Conservation (phyloP, 768 basidiomycete genomes). For the Trametes villosa region DNA sequence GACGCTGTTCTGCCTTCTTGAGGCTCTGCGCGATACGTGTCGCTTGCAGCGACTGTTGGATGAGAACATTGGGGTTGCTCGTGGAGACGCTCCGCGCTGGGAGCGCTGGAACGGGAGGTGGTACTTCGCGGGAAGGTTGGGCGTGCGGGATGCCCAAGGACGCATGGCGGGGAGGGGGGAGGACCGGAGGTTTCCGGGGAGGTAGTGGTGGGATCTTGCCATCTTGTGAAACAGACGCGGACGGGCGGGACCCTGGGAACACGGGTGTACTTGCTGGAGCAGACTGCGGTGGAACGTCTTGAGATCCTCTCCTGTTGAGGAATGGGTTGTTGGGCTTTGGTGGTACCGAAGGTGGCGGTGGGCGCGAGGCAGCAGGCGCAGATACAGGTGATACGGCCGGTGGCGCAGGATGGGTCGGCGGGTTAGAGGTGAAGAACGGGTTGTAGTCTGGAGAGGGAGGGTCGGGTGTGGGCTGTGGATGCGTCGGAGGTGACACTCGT, state of each 20-base stretch:
- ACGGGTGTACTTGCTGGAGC: slow-evolving; percentile 14
- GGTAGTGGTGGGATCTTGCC: slow-evolving; percentile 49
- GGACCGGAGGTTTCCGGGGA: slow-evolving; percentile 51
- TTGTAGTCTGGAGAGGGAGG: slow-evolving; percentile 23
- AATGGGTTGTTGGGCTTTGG: slow-evolving; percentile 47
- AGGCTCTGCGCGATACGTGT: slow-evolving; percentile 71
- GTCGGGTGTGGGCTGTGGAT: slow-evolving; percentile 7
- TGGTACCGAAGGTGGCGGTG: slow-evolving; percentile 25
- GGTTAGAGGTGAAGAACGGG: slow-evolving; percentile 15
- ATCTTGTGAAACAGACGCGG: slow-evolving; percentile 10
- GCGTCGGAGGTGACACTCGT: background rate
- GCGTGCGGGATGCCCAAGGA: slow-evolving; percentile 23
- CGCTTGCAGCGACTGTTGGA: slow-evolving; percentile 72
- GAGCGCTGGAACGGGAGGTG: slow-evolving; percentile 21
- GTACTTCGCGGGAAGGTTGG: slow-evolving; percentile 3
- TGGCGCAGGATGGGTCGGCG: slow-evolving; percentile 2
- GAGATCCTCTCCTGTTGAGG: slow-evolving; percentile 33
- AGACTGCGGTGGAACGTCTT: slow-evolving; percentile 25
- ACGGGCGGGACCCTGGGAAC: slow-evolving; percentile 15
- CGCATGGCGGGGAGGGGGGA: slow-evolving; percentile 46
- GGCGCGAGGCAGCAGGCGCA: slow-evolving; percentile 3
- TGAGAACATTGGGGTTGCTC: slow-evolving; percentile 53
- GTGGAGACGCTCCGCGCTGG: slow-evolving; percentile 26
- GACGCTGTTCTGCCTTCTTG: slow-evolving; percentile 67
- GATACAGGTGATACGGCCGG: slow-evolving; percentile 12